A percentile compares a stretch with the other conserved stretches of the same genome.
Evolutionary conservation across 371 early-diverging fungal genomes (phyloP).

Genomic region (Nematocida homosporus): DNA sequence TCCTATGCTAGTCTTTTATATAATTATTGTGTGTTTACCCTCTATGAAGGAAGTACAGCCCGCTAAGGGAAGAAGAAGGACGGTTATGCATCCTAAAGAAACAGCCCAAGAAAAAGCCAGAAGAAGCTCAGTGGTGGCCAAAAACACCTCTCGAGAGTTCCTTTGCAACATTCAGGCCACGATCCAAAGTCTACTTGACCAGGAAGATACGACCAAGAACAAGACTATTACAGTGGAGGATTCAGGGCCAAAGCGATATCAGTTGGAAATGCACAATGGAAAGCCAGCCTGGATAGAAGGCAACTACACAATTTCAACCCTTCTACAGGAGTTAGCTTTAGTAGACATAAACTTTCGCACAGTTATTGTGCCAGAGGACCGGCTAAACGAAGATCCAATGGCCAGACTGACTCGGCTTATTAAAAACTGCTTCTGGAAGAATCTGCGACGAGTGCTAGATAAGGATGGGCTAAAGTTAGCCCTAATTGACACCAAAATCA

Average conservation of each 20-base stretch:
- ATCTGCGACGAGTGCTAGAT: constrained; percentile 41
- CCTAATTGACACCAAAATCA: constrained; percentile 52
- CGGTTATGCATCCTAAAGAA: constrained; percentile 10
- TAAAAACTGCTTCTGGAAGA: constrained; percentile 53
- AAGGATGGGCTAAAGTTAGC: constrained; percentile 45
- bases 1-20: neutral
- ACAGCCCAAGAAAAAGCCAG: constrained; percentile 5
- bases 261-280: constrained; percentile 25
- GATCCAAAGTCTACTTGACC: constrained; percentile 49
- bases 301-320: constrained; percentile 51
- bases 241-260: constrained; percentile 41
- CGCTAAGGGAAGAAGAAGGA: constrained; percentile 27
- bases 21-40: neutral
- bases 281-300: constrained; percentile 44
- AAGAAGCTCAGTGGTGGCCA: constrained; percentile 25
- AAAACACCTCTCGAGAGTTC: constrained; percentile 32
- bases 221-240: constrained; percentile 50
- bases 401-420: constrained; percentile 45
- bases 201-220: constrained; percentile 52
- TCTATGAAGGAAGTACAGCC: constrained; percentile 14
- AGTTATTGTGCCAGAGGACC: constrained; percentile 39
- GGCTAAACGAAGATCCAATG: constrained; percentile 54
- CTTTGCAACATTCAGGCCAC: constrained; percentile 50
- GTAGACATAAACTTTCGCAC: constrained; percentile 47
- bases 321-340: constrained; percentile 48